Percentiles rank a stretch among this genome's conserved stretches.
Evolutionary conservation across 805 yeast genomes (phyloP).

Genomic region (Lipomyces mesembrius): DNA sequence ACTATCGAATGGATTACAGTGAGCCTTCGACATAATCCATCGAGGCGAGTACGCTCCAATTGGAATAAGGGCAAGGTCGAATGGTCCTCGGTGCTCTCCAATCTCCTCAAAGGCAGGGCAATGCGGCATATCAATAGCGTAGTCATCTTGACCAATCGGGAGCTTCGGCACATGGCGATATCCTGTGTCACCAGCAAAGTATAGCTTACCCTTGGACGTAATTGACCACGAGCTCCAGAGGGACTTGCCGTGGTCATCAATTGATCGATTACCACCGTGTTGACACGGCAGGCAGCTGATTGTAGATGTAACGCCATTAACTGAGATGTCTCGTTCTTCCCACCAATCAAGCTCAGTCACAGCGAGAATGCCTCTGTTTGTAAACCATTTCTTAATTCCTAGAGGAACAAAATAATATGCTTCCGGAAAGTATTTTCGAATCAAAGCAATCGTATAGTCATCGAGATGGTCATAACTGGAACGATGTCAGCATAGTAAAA

Average conservation of each 20-base stretch:
- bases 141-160: constrained; percentile 22
- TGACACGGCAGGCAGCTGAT: constrained; percentile 27
- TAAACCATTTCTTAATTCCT: constrained; percentile 68
- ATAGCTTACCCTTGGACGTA: constrained; percentile 13
- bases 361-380: constrained; percentile 59
- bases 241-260: constrained; percentile 21
- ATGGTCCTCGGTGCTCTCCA: constrained; percentile 31
- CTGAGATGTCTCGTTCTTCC: constrained; percentile 55
- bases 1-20: constrained; percentile 28
- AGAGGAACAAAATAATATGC: constrained; percentile 62
- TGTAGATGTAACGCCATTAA: constrained; percentile 19
- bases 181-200: constrained; percentile 68
- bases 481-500: not conserved
- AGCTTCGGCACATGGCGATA: constrained; percentile 48
- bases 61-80: constrained; percentile 30
- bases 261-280: constrained; percentile 23
- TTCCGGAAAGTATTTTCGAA: constrained; percentile 17
- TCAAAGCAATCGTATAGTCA: constrained; percentile 11
- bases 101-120: constrained; percentile 33
- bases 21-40: constrained; percentile 32
- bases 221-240: constrained; percentile 34
- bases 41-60: constrained; percentile 36
- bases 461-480: constrained; percentile 32
- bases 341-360: constrained; percentile 90
- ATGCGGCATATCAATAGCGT: constrained; percentile 25